Base-by-base conservation (phyloP, 768 basidiomycete genomes). In the Tulasnella sp. region DNA sequence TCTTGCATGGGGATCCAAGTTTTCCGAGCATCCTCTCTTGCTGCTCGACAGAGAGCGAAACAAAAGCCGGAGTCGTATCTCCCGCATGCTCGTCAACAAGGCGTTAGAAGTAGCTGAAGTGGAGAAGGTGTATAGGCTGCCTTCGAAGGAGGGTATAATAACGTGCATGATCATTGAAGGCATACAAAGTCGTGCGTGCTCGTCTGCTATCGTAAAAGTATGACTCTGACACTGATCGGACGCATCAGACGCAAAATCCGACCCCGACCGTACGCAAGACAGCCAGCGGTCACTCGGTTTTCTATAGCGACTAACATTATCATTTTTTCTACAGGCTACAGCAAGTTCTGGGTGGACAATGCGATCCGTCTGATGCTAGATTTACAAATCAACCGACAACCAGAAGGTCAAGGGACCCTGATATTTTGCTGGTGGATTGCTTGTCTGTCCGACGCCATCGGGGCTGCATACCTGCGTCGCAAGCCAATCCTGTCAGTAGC, bases 391-490 rank as follows among this genome's bases (percentile, higher is more conserved):
- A 65, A 64, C 46, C 59, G 57, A 15, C 37, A 59, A 31, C 49
- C 61, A 43, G 25, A 40, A 64, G 80, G 75, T 49, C 79, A 83
- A 51, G 83, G 85, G 23, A 87, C 84, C 5, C 86, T 90, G 82
- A 84, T 86, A 50, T 91, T 89, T 65, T 84, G 89, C 1, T 92
- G 90, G 84, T 93, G 91, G 89, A 85, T 91, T 79, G 83, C 89
- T 6, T 86, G 84, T 68, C 73, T 91, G 43, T 75, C 79, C 32
- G 92, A 96, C 65, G 86, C 88, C 6, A 89, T 84, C 69, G 79
- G 80, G 25, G 78, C 87, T 29, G 81, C 81, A 31, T 91, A 89
- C 69, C 88, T 90, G 70, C 79, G 88, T 60, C 76, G 83, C 61
- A 89, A 90, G 69, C 88, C 89, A 6, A 75, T 84, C 63, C 72